Conservation (phyloP, 805 yeast genomes). For the Saccharomycopsis babjevae region DNA sequence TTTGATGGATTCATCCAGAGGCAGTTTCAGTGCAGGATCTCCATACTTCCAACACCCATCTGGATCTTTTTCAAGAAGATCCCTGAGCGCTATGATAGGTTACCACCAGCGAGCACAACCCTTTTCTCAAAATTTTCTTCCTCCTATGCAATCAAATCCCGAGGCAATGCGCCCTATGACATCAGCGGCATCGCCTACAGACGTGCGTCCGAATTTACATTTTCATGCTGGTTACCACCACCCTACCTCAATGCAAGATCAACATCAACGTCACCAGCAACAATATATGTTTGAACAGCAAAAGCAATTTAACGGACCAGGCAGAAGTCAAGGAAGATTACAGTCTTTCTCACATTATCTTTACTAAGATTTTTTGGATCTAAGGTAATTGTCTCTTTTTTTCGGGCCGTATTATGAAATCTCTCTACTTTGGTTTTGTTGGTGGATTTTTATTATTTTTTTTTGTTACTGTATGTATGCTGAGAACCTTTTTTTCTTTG, state of each 20-base stretch:
- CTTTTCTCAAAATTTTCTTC: background rate
- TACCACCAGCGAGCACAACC: background rate
- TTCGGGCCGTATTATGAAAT: background rate
- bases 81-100: background rate
- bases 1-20: background rate
- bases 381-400: background rate
- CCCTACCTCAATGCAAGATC: background rate
- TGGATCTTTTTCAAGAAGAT: background rate
- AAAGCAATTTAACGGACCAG: background rate
- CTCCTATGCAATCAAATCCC: background rate
- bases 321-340: background rate
- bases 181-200: background rate
- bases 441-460: background rate
- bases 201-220: background rate
- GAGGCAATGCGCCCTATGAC: background rate
- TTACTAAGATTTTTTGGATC: background rate
- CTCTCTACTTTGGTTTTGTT: background rate
- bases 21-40: background rate
- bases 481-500: too few relatives aligned
- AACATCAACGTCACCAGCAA: background rate
- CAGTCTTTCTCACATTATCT: background rate
- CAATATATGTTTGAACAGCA: background rate
- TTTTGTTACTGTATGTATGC: background rate
- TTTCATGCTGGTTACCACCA: background rate
- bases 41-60: background rate